These are phyloP conservation scores for Glonium stellatum DNA, from an alignment of 495 filamentous ascomycete genomes.

Conservation along the genomic window DNA sequence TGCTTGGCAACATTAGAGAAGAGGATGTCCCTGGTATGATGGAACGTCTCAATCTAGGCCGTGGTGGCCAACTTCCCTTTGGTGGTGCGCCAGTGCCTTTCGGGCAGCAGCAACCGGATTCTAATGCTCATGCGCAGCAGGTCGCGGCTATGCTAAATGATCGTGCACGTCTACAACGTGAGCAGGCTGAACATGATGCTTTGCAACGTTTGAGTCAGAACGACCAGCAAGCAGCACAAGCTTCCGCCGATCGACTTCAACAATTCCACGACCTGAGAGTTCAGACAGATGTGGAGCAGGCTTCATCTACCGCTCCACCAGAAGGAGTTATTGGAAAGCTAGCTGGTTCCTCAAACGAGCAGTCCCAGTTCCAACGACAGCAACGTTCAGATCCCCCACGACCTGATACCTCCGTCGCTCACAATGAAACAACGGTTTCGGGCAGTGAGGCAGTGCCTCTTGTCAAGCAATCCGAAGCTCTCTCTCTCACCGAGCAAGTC, in stretches of 20 bases:
- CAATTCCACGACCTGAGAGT: conserved; percentile 56
- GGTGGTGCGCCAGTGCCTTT: conserved; percentile 44
- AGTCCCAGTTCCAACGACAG: conserved; percentile 3
- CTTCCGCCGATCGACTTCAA: conserved; percentile 53
- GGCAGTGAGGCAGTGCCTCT: neutral
- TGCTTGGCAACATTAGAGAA: conserved; percentile 45
- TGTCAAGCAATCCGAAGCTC: conserved; percentile 27
- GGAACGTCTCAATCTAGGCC: conserved; percentile 52
- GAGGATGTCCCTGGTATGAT: conserved; percentile 56
- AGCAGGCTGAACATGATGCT: conserved; percentile 56
- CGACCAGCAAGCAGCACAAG: conserved; percentile 42
- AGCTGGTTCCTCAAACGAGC: neutral
- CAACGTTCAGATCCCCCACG: conserved; percentile 15
- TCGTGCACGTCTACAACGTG: conserved; percentile 53
- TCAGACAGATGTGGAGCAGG: conserved; percentile 43
- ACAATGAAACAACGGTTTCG: conserved; percentile 6
- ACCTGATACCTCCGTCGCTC: conserved; percentile 19
- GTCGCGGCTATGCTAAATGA: conserved; percentile 55
- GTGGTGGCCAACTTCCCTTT: conserved; percentile 48
- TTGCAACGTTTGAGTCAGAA: conserved; percentile 35
- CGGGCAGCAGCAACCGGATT: conserved; percentile 47
- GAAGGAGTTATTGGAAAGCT: conserved; percentile 31
- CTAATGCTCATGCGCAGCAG: conserved; percentile 49
- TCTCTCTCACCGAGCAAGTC: conserved; percentile 81
- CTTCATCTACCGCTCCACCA: conserved; percentile 7